Percentiles rank a stretch among this genome's conserved stretches.
Evolutionary conservation across 2,329 filamentous ascomycete genomes (phyloP).

Genomic region (Penicillium sp.): DNA sequence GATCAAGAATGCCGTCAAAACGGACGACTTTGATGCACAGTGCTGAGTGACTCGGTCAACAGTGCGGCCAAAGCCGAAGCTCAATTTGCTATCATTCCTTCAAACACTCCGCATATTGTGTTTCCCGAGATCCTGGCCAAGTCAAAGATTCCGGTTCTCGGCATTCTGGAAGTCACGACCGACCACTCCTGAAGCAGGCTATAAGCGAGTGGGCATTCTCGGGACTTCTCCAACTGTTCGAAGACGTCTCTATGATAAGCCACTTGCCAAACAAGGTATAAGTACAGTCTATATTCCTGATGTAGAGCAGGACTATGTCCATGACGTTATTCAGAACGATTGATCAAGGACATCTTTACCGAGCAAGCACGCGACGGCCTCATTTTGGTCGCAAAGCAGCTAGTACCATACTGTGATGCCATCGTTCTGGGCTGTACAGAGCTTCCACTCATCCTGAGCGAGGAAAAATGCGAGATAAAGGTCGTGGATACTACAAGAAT

Average conservation of each 20-base stretch:
- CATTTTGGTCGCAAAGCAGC: conserved; percentile 2
- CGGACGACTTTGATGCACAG: background rate
- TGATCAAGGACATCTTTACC: conserved; percentile 1
- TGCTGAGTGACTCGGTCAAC: conserved; percentile 7
- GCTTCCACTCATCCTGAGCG: conserved; percentile 5
- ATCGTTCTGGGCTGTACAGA: conserved; percentile 10
- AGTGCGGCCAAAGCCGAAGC: conserved; percentile 9
- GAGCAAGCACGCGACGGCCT: background rate
- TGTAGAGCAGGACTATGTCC: background rate
- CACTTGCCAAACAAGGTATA: conserved; percentile 2
- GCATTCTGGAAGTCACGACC: conserved; percentile 4
- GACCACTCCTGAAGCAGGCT: conserved; percentile 1
- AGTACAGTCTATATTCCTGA: conserved; percentile 4
- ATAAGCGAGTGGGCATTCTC: conserved; percentile 1
- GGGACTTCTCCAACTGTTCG: conserved; percentile 5
- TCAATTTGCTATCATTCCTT: conserved; percentile 12
- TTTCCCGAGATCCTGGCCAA: background rate
- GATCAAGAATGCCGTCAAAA: conserved; percentile 3
- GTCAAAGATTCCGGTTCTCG: conserved; percentile 8
- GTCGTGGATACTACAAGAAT: conserved; percentile 8
- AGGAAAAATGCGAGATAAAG: conserved; percentile 7
- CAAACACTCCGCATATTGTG: conserved; percentile 7
- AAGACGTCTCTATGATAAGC: conserved; percentile 2
- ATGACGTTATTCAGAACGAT: conserved; percentile 1
- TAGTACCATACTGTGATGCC: conserved; percentile 7